Base-by-base conservation (phyloP, 257 asterid genomes). In the Craterostigma plantagineum region DNA sequence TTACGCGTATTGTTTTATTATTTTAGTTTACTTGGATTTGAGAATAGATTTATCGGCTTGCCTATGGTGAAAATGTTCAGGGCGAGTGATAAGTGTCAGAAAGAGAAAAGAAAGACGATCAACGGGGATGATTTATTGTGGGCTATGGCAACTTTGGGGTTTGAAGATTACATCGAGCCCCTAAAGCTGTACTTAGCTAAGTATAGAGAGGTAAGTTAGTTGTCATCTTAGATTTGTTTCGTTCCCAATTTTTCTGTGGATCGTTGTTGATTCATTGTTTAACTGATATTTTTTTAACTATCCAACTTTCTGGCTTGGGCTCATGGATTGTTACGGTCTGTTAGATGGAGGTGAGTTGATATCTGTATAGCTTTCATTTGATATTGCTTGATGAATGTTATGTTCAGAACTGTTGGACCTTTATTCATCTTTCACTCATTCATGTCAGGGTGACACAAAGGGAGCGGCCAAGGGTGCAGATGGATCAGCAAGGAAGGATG, bases 51-150 rank as follows among this genome's bases (percentile, higher is more conserved):
- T 56, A 35, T 52, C 12, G 16, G n/a, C 10, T 4, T 34, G 45
- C 30, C 18, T 50, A 34, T 51, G 58, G 27, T 60, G 65, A 62
- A 36, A 55, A 48, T 65, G 46, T 53, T 36, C 33, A 83, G 95
- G 79, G 92, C 95, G 42, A 83, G 92, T 50, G 92, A 83, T 55
- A 83, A 83, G 73, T 83, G 95, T 61, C 92, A 79, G 73, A 76
- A 80, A 59, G 95, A 83, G 67, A 76, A 83, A 56, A 66, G 92
- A 46, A 83, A 83, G 76, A 83, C 95, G 0, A 73, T 82, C 55
- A 82, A 75, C 46, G 95, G 95, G 42, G 95, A 82, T 60, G 95
- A 82, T 68, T 59, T 82, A 67, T 55, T 82, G 1, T 78, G 92
- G 92, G 91, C 92, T 54, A 82, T 82, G 95, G 81, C 84, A 3